A percentile compares a stretch with the other conserved stretches of the same genome.
Conservation (phyloP, 192 early-diverging fungal genomes). For the Backusella westeae region DNA sequence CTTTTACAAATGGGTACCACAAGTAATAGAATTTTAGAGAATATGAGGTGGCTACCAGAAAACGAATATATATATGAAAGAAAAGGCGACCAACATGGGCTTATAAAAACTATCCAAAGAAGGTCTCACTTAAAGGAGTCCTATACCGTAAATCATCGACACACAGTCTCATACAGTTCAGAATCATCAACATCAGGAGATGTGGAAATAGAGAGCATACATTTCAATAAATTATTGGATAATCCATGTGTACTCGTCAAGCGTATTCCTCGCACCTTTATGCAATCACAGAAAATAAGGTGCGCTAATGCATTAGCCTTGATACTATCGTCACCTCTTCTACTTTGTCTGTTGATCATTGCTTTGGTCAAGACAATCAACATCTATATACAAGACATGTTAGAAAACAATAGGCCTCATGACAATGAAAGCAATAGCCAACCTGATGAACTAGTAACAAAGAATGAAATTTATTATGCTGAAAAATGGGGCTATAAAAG, state of each 20-base stretch:
- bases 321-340: neutral
- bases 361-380: neutral
- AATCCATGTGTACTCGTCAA: neutral
- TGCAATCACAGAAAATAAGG: neutral
- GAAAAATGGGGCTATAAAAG: conserved; percentile 28
- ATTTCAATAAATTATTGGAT: neutral
- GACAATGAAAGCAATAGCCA: neutral
- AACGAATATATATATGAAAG: neutral
- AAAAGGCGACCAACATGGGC: neutral
- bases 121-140: neutral
- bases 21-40: neutral
- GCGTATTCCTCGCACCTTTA: neutral
- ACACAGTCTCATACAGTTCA: neutral
- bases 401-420: neutral
- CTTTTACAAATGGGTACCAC: neutral
- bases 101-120: neutral
- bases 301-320: neutral
- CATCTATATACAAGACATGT: neutral
- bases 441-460: conserved; percentile 17
- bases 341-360: neutral
- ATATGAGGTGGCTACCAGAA: neutral
- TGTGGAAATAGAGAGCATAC: neutral
- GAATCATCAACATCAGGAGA: neutral
- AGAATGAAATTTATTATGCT: conserved; percentile 25
- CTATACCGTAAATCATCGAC: neutral